Evolutionary conservation across 495 filamentous ascomycete species (phyloP), one percentile per base, ranked within the genome.

Genomic region (Zalerion maritima): DNA sequence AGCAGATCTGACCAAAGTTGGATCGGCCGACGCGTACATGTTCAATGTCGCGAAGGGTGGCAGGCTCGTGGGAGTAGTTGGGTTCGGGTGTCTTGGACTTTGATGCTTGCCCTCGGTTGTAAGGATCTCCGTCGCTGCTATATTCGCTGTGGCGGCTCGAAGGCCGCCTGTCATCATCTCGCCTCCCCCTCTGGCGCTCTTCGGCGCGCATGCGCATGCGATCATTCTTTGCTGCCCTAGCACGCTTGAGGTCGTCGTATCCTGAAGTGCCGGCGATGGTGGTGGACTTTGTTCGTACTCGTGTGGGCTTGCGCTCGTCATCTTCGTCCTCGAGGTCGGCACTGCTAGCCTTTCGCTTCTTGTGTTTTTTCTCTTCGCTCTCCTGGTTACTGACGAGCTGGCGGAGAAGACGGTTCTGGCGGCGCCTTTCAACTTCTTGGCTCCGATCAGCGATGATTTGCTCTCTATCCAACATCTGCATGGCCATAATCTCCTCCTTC

Each of bases 391-490:
- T 73, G 31, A 87, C 62, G 9, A 89, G 66, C 38, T 75, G 78
- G 18, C 82, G 78, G n/a, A 97, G 71, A 35, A 83, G 71, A 9
- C 75, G 64, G 42, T 92, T 79, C 54, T 93, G 86, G 36, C 75
- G 67, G 37, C 80, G 69, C 18, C 75, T 76, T 36, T 87, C 78
- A 23, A 78, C 69, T 47, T 83, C 69, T 31, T 80, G 69, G n/a
- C 76, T 75, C 37, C 91, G 82, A 35, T 87, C 81, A 14, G 85
- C 86, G 5, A 99, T 69, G 28, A 93, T 67, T 45, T 81, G 69
- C 52, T 99, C 89, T 25, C 89, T 80, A 43, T 85, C 71, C 15
- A 94, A 73, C 47, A 94, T 84, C 2, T 85, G 75, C 70, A 94
- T 76, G 17, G 69, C 72, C 65, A 85, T 74, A 31, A 99, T 87